These are phyloP conservation scores for Pholiota conissans DNA, from an alignment of 768 basidiomycete genomes.

Conservation along the genomic window DNA sequence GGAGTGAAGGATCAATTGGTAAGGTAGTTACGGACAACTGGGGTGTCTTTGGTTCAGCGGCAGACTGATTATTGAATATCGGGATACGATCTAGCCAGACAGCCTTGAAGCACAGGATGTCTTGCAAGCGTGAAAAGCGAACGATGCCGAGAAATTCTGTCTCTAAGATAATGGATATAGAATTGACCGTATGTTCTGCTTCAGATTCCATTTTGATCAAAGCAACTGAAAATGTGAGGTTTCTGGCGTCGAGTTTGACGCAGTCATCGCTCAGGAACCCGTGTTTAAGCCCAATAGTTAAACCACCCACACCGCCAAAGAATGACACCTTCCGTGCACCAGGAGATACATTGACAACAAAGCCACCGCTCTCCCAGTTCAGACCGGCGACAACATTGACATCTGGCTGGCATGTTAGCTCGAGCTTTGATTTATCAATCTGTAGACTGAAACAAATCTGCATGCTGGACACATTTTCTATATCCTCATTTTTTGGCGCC, in stretches of 20 bases:
- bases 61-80: conserved; percentile 51
- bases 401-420: conserved; percentile 86
- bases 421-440: conserved; percentile 86
- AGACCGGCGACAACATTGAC: conserved; percentile 89
- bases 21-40: background rate
- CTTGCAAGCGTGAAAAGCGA: conserved; percentile 84
- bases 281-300: conserved; percentile 81
- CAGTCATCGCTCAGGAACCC: conserved; percentile 85
- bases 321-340: conserved; percentile 71
- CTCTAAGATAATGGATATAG: conserved; percentile 76
- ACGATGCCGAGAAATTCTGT: conserved; percentile 81
- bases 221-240: conserved; percentile 76
- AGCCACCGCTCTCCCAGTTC: conserved; percentile 94
- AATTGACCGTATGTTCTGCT: conserved; percentile 39
- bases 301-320: conserved; percentile 77
- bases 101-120: conserved; percentile 92
- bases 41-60: conserved; percentile 23
- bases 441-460: conserved; percentile 85
- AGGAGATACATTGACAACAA: conserved; percentile 76
- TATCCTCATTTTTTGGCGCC: conserved; percentile 15
- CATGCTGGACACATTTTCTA: conserved; percentile 43
- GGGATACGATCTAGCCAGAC: conserved; percentile 92
- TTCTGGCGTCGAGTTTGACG: conserved; percentile 75
- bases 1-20: background rate
- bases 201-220: conserved; percentile 54